Evolutionary conservation across 306 rosid genomes (phyloP), one percentile per base, ranked within the genome.

Genomic region (Cucurbita moschata): DNA sequence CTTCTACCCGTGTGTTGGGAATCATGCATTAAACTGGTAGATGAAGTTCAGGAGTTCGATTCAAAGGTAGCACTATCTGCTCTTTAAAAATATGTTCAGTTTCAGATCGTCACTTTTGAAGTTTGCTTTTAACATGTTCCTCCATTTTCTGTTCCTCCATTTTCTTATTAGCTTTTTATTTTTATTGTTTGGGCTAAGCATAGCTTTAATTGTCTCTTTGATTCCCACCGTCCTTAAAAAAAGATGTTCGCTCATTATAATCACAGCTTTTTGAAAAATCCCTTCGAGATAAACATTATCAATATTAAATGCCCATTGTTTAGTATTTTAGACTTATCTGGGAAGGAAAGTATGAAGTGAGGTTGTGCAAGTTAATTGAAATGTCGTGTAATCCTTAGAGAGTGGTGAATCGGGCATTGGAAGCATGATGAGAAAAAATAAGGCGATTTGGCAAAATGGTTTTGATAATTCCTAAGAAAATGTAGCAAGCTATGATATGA

Each of bases 1-100:
- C 97, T 93, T 76, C 94, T 93, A 46, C 92, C 97, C 55, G 75
- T 86, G 75, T 93, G 98, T 75, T 93, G 97, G 98, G 96, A 85
- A 44, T 88, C 93, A 10, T 88, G 97, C 85, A 90, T 93, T 78
- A 88, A 81, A 78, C 78, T 93, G 88, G 82, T 88, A 64, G 98
- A 88, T 77, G 94, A 86, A 54, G 97, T 93, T 80, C 93, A 85
- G 85, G 98, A 93, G 84, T 93, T 93, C 69, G 98, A 93, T 79
- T 93, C 98, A 30, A 93, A 93, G 98, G 98, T 93, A 85, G 56
- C 50, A 46, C 19, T 74, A 16, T 71, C 73, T 76, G 71, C 58
- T 59, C 26, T 73, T 77, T 75, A 18, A 10, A 67, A 67, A 46
- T 71, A 37, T 71, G 44, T 56, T 21, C 15, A 39, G 77, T 19